phyloP scores from a whole-genome alignment of 2,329 filamentous ascomycete genomes.

The Plectosphaerella sp. region DNA sequence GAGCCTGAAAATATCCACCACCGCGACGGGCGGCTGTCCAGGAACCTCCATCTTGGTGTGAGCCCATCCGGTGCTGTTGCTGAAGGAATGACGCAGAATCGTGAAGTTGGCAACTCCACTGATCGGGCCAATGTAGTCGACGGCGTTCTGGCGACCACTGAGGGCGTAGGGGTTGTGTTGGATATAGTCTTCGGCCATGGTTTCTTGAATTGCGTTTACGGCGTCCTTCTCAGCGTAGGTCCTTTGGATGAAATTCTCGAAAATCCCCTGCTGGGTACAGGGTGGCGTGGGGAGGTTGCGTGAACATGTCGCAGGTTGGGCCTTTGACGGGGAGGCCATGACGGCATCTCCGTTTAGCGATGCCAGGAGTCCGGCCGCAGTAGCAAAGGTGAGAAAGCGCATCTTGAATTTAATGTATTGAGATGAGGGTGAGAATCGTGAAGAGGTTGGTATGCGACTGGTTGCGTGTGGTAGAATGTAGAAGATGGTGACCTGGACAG shows the following conservation, averaged over 20 bases:
- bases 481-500: too few species aligned
- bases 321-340: too few species aligned
- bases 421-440: too few species aligned
- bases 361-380: too few species aligned
- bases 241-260: slow-evolving; percentile 5
- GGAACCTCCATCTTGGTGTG: slow-evolving; percentile 7
- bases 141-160: slow-evolving; percentile 5
- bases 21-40: slow-evolving; percentile 1
- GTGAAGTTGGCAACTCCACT: slow-evolving; percentile 3
- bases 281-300: too few species aligned
- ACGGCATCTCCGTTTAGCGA: too few species aligned
- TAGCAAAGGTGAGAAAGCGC: too few species aligned
- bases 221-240: slow-evolving; percentile 6
- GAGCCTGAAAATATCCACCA: slow-evolving; percentile 10
- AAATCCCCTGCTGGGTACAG: background rate
- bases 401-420: too few species aligned
- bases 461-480: too few species aligned
- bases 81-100: slow-evolving; percentile 3
- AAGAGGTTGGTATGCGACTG: too few species aligned
- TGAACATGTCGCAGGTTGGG: too few species aligned
- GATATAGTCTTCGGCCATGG: slow-evolving; percentile 8
- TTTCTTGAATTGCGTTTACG: slow-evolving; percentile 5
- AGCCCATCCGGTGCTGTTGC: slow-evolving; percentile 4
- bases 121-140: slow-evolving; percentile 2
- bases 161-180: slow-evolving; percentile 11